Evolutionary conservation across 2,329 filamentous ascomycete species (phyloP).

Genomic region (Colletotrichum noveboracense): DNA sequence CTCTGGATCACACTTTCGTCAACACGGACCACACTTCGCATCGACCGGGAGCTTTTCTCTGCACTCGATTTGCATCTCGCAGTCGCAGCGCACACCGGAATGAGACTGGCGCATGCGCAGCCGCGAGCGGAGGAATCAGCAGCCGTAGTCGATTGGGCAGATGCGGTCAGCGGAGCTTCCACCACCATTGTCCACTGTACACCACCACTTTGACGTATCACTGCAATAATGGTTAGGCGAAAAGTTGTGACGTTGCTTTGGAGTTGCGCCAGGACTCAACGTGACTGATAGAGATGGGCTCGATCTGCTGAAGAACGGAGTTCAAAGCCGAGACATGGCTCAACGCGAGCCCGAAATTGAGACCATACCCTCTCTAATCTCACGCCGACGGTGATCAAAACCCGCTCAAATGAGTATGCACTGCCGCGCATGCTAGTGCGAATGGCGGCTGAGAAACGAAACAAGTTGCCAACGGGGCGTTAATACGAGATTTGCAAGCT

Average conservation of each 20-base stretch:
- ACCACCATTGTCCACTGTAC: not conserved
- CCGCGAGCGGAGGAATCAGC: not conserved
- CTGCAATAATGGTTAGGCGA: not conserved
- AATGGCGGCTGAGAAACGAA: constrained; percentile 3
- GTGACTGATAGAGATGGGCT: not conserved
- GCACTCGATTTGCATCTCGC: not conserved
- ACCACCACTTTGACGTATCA: not conserved
- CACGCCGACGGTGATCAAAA: not conserved
- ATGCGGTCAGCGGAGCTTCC: not conserved
- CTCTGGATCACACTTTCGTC: not conserved
- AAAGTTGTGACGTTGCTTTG: not conserved
- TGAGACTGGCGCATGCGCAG: not conserved
- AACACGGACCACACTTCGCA: not conserved
- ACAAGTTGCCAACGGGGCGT: not conserved
- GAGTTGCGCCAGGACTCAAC: not conserved
- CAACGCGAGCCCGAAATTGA: not conserved
- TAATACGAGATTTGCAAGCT: constrained; percentile 16
- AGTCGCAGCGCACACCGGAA: constrained; percentile 1
- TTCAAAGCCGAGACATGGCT: constrained; percentile 11
- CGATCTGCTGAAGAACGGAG: constrained; percentile 14
- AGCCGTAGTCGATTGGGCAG: not conserved
- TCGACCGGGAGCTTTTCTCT: not conserved
- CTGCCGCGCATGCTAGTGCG: constrained; percentile 19
- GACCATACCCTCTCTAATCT: constrained; percentile 3
- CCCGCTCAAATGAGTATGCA: not conserved